Percentiles rank a stretch among this genome's conserved stretches.
These are phyloP conservation scores for Macrolepiota dolichaula DNA, from an alignment of 768 basidiomycete species.

Conservation along the genomic window DNA sequence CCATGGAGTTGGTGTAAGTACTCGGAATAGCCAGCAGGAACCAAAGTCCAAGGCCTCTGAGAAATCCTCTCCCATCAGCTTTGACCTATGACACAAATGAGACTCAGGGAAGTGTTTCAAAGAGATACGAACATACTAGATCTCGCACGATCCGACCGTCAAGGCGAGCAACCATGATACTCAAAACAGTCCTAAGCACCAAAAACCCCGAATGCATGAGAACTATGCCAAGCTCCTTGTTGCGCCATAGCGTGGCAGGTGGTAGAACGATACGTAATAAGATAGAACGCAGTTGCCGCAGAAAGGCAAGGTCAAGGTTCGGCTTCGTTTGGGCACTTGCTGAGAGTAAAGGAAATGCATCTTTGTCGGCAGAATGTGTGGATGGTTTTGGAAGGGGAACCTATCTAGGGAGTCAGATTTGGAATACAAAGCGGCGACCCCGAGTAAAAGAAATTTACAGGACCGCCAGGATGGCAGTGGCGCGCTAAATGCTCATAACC, in stretches of 20 bases:
- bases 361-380: constrained; percentile 52
- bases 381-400: constrained; percentile 43
- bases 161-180: constrained; percentile 81
- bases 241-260: constrained; percentile 39
- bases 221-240: constrained; percentile 73
- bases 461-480: too few relatives aligned
- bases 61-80: constrained; percentile 81
- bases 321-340: constrained; percentile 45
- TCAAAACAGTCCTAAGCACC: constrained; percentile 80
- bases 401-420: constrained; percentile 20
- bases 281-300: constrained; percentile 72
- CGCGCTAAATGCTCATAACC: too few relatives aligned
- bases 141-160: constrained; percentile 90
- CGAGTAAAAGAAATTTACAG: background rate
- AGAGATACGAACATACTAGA: constrained; percentile 44
- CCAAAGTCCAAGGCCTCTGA: constrained; percentile 82
- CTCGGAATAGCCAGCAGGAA: constrained; percentile 88
- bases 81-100: constrained; percentile 44
- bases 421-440: background rate
- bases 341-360: constrained; percentile 59
- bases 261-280: constrained; percentile 68
- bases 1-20: constrained; percentile 96
- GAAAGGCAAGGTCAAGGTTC: constrained; percentile 65
- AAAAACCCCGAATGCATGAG: constrained; percentile 82
- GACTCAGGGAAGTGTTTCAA: too few relatives aligned